Evolutionary conservation across 176 grass and related monocot species (phyloP), one percentile per base, ranked within the genome.

Genomic region (Paspalum vaginatum): DNA sequence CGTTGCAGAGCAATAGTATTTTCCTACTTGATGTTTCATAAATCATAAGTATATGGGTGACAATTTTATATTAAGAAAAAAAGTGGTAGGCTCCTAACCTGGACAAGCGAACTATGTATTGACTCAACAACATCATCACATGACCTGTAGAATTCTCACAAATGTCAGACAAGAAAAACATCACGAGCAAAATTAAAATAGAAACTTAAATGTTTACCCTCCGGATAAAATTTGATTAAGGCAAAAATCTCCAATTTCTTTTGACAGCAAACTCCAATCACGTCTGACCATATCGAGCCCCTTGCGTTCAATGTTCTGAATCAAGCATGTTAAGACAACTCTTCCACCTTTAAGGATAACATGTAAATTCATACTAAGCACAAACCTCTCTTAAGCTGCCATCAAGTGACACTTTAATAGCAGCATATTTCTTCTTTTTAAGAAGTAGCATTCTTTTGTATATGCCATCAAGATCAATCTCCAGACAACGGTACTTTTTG

Each of bases 401-500:
- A 90, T 89, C 83, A 44, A 84, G 65, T 68, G 84, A 24, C 79
- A 99, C 80, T 85, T 99, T 99, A 78, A 95, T 73, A 25, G 90
- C 96, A 54, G 96, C 96, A 88, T 99, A 99, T 85, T 99, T 99
- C 56, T 99, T 99, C 86, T 99, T 99, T 89, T 99, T 99, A 57
- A 99, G 90, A 89, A 99, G 96, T 56, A 99, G 70, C 86, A 99
- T 91, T 93, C 92, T 89, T 86, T 99, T 95, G 79, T 95, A 99
- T 84, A 99, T 84, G 63, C 92, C 96, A 88, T 99, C 96, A 58
- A 99, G 92, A 89, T 99, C 96, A 83, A 99, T 99, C 86, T 99
- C 96, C 20, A 99, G 71, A 75, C 90, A 91, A 72, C 82, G 89
- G 61, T 99, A 99, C 26, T 91, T 95, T 74, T 95, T 95, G 73